Conservation (phyloP, 345 rosid species). For the Murraya koenigii region DNA sequence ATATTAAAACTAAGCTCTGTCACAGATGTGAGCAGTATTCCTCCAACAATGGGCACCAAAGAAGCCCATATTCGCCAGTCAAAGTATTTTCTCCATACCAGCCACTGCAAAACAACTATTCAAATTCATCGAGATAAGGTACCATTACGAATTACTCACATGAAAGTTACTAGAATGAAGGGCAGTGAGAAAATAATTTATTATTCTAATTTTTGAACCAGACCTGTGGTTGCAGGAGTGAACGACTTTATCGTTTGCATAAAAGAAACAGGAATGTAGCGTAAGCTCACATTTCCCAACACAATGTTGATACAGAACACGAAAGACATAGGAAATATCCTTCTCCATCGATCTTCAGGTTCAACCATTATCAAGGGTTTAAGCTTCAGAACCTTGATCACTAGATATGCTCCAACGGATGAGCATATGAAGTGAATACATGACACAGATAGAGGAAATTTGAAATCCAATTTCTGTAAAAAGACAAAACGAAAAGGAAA, state of each 20-base stretch:
- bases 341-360: conserved; percentile 92
- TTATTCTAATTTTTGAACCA: conserved; percentile 2
- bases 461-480: conserved; percentile 89
- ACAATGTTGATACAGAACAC: conserved; percentile 97
- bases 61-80: conserved; percentile 99
- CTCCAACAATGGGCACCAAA: conserved; percentile 93
- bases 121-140: conserved; percentile 30
- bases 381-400: conserved; percentile 82
- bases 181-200: not conserved
- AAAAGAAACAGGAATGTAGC: conserved; percentile 97
- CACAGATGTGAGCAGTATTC: conserved; percentile 89
- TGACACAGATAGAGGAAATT: conserved; percentile 91
- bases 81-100: conserved; percentile 92
- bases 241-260: conserved; percentile 99
- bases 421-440: conserved; percentile 97
- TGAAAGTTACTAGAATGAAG: not conserved
- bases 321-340: conserved; percentile 98
- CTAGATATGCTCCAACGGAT: conserved; percentile 87
- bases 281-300: conserved; percentile 89
- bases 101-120: conserved; percentile 95
- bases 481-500: not conserved
- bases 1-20: conserved; percentile 96
- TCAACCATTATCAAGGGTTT: conserved; percentile 87
- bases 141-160: not conserved
- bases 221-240: conserved; percentile 99